Evolutionary conservation across 2,329 filamentous ascomycete genomes (phyloP).

Genomic region (Didymella lethalis): DNA sequence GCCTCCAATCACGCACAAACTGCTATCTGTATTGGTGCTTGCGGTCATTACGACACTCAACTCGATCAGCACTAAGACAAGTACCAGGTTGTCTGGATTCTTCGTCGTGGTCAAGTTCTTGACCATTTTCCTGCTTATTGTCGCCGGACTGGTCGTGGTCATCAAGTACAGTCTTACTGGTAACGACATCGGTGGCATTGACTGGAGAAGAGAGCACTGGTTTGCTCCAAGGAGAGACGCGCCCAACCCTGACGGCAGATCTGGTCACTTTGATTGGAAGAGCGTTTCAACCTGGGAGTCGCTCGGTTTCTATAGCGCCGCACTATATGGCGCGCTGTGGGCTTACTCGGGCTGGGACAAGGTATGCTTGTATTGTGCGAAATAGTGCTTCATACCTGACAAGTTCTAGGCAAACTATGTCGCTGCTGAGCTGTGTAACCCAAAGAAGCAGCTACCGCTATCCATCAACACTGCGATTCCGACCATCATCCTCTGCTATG

Average conservation of each 20-base stretch:
- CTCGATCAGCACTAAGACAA: slow-evolving; percentile 55
- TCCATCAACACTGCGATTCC: slow-evolving; percentile 70
- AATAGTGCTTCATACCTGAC: background rate
- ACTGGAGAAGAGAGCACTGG: slow-evolving; percentile 48
- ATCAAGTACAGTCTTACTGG: slow-evolving; percentile 35
- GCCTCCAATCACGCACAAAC: slow-evolving; percentile 54
- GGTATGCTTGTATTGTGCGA: slow-evolving; percentile 27
- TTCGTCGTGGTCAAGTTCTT: slow-evolving; percentile 51
- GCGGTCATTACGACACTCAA: slow-evolving; percentile 52
- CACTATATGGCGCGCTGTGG: slow-evolving; percentile 56
- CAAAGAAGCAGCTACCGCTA: slow-evolving; percentile 60
- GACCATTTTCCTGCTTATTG: slow-evolving; percentile 46
- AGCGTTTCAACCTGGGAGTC: slow-evolving; percentile 63
- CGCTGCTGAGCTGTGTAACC: slow-evolving; percentile 46
- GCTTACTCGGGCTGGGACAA: slow-evolving; percentile 52
- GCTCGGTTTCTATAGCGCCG: slow-evolving; percentile 66
- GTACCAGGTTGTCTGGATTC: slow-evolving; percentile 50
- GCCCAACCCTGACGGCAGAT: slow-evolving; percentile 37
- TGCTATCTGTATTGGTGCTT: slow-evolving; percentile 49
- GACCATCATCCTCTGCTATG: slow-evolving; percentile 67
- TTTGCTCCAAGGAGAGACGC: slow-evolving; percentile 41
- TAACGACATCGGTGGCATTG: slow-evolving; percentile 43
- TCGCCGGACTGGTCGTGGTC: slow-evolving; percentile 47
- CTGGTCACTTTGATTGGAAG: slow-evolving; percentile 43
- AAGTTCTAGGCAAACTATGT: slow-evolving; percentile 48